Conservation (phyloP, 192 early-diverging fungal species). For the Tieghemiomyces parasiticus region DNA sequence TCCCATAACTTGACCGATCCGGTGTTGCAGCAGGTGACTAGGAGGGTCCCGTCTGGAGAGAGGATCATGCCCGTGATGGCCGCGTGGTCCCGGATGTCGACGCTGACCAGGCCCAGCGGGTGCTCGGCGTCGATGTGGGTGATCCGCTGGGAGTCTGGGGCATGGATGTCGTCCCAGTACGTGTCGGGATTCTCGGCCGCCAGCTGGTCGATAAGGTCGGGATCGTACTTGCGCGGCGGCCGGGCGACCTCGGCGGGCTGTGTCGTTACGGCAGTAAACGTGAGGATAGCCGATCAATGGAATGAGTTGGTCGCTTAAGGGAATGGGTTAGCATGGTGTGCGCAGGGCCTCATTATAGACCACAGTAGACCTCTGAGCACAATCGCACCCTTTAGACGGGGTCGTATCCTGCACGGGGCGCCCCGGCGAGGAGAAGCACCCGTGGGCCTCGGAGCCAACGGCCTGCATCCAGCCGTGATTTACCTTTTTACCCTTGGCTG, state of each 20-base stretch:
- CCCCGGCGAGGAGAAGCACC: background rate
- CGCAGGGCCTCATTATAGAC: background rate
- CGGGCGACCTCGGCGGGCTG: too few species aligned
- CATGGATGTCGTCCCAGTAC: constrained; percentile 42
- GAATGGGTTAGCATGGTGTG: background rate
- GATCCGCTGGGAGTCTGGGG: constrained; percentile 36
- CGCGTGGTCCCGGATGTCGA: constrained; percentile 61
- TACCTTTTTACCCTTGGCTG: background rate
- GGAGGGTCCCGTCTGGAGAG: constrained; percentile 68
- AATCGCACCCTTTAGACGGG: background rate
- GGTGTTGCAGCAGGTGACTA: constrained; percentile 73
- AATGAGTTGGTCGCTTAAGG: background rate
- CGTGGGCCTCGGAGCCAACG: too few species aligned
- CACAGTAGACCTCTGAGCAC: background rate
- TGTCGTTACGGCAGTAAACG: background rate
- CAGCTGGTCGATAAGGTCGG: background rate
- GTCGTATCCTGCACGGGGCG: background rate
- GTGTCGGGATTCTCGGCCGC: constrained; percentile 23
- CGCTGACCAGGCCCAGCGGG: constrained; percentile 43
- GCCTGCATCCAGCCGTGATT: too few species aligned
- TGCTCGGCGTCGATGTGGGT: constrained; percentile 50
- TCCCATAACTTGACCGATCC: constrained; percentile 73
- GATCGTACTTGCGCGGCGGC: background rate
- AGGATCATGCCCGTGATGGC: constrained; percentile 72
- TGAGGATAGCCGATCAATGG: background rate